Evolutionary conservation across 179 eudicot genomes (phyloP).

Genomic region (Silene coronaria): DNA sequence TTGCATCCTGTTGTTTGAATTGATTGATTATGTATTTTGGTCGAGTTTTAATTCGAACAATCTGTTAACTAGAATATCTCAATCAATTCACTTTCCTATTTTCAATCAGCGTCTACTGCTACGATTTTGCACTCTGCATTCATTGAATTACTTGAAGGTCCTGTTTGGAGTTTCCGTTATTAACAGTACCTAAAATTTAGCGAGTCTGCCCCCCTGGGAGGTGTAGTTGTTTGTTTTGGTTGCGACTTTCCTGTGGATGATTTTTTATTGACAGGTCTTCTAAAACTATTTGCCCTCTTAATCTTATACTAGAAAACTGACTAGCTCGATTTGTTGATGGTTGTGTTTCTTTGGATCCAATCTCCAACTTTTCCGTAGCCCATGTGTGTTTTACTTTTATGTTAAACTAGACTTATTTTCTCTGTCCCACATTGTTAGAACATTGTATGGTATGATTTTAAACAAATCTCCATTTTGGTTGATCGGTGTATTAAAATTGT

Average conservation of each 20-base stretch:
- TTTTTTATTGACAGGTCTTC: too few species aligned
- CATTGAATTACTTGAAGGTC: too few species aligned
- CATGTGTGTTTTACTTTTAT: background rate
- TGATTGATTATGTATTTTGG: background rate
- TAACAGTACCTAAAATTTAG: background rate
- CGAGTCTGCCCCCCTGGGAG: background rate
- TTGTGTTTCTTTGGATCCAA: background rate
- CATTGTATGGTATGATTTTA: background rate
- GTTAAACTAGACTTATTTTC: background rate
- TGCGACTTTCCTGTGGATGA: background rate
- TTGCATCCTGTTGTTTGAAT: background rate
- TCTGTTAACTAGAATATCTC: too few species aligned
- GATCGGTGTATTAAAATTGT: background rate
- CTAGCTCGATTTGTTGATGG: background rate
- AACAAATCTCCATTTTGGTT: background rate
- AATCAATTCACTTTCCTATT: too few species aligned
- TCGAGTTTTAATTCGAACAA: too few species aligned
- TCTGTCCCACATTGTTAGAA: background rate
- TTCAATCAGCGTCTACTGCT: too few species aligned
- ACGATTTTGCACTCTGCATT: too few species aligned
- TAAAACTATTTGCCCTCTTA: background rate
- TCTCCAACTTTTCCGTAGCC: background rate
- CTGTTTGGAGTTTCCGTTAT: background rate
- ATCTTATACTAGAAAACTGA: background rate
- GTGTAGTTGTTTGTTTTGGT: background rate